Evolutionary conservation across 345 rosid species (phyloP).

Genomic region (Moricandia moricandioides): DNA sequence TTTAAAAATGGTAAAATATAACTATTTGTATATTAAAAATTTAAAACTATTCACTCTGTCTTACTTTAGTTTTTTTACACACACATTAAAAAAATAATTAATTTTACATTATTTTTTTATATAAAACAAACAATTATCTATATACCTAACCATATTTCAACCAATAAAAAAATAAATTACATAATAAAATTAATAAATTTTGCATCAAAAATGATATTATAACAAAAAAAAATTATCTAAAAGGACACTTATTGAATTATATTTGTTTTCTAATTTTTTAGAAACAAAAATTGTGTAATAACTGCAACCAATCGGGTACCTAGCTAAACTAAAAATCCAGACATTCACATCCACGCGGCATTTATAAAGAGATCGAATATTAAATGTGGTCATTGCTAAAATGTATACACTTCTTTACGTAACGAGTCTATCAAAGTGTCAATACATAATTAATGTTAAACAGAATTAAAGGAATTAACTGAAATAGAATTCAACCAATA

Average conservation of each 20-base stretch:
- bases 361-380: not conserved
- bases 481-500: not conserved
- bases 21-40: not conserved
- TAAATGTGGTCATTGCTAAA: conserved; percentile 1
- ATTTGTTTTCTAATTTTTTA: not conserved
- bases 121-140: too few species aligned
- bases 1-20: not conserved
- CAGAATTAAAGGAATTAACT: not conserved
- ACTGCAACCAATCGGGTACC: not conserved
- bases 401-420: not conserved
- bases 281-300: not conserved
- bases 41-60: too few species aligned
- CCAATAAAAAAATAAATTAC: too few species aligned
- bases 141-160: too few species aligned
- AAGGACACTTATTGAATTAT: too few species aligned
- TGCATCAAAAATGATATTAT: too few species aligned
- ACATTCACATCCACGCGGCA: conserved; percentile 13
- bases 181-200: too few species aligned
- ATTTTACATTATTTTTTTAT: too few species aligned
- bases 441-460: not conserved
- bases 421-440: not conserved
- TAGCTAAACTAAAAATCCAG: not conserved
- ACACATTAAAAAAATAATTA: too few species aligned
- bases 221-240: too few species aligned
- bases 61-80: too few species aligned